Evolutionary conservation across 2,329 filamentous ascomycete genomes (phyloP).

Genomic region (Leptographium radiaticola): DNA sequence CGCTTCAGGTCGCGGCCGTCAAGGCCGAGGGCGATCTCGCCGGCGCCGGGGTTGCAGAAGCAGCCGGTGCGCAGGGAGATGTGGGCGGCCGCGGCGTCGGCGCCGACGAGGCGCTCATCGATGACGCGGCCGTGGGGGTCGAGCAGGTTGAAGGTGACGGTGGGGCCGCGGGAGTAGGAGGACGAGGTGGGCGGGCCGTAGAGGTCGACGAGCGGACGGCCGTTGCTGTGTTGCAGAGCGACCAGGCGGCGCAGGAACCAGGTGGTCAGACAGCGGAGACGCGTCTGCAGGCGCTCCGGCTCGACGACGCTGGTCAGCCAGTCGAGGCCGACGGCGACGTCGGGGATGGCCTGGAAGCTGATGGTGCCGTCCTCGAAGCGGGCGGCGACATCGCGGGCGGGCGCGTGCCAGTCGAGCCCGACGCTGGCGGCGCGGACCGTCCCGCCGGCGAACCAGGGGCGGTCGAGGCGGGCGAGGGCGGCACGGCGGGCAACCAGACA

Average conservation of each 20-base stretch:
- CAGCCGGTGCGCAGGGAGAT: slow-evolving; percentile 28
- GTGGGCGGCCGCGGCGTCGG: slow-evolving; percentile 18
- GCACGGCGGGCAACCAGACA: slow-evolving; percentile 22
- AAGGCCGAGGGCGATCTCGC: slow-evolving; percentile 22
- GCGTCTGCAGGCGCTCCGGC: slow-evolving; percentile 15
- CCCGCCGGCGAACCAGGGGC: slow-evolving; percentile 28
- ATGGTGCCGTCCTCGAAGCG: slow-evolving; percentile 28
- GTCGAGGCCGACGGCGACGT: slow-evolving; percentile 23
- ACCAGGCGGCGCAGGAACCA: slow-evolving; percentile 21
- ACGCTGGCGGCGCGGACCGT: slow-evolving; percentile 23
- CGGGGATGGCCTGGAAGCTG: slow-evolving; percentile 26
- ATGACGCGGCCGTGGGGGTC: slow-evolving; percentile 19
- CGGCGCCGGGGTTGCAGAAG: slow-evolving; percentile 28
- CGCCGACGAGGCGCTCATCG: slow-evolving; percentile 23
- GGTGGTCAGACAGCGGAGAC: slow-evolving; percentile 23
- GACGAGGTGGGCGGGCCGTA: slow-evolving; percentile 20
- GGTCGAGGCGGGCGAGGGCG: slow-evolving; percentile 17
- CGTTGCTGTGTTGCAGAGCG: slow-evolving; percentile 19
- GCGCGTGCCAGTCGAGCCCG: slow-evolving; percentile 17
- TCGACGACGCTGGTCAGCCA: slow-evolving; percentile 19
- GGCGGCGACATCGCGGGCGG: slow-evolving; percentile 15
- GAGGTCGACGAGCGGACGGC: slow-evolving; percentile 19
- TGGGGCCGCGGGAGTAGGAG: slow-evolving; percentile 20
- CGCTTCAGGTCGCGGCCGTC: slow-evolving; percentile 6
- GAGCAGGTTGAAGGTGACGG: slow-evolving; percentile 26